These are phyloP conservation scores for Solioccasus polychromus DNA, from an alignment of 768 basidiomycete genomes.

Conservation along the genomic window DNA sequence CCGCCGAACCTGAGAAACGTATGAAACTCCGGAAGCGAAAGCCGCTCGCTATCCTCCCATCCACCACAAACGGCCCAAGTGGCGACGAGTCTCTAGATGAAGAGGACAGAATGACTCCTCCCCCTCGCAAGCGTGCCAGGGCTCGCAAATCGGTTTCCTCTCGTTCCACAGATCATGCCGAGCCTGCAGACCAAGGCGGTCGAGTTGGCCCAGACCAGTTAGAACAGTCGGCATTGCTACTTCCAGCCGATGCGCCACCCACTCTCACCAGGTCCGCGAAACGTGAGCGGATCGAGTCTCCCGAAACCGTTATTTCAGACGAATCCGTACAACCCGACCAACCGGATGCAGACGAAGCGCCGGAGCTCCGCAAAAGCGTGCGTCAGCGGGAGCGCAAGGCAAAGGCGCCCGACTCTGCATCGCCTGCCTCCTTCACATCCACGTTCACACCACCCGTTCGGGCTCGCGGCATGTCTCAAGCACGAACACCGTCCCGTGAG, in stretches of 20 bases:
- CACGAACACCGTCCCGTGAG: conserved; percentile 22
- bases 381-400: conserved; percentile 29
- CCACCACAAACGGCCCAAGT: conserved; percentile 32
- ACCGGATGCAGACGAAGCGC: conserved; percentile 20
- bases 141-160: conserved; percentile 23
- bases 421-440: conserved; percentile 29
- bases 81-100: conserved; percentile 33
- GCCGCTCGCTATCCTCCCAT: conserved; percentile 16
- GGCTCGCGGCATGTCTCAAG: conserved; percentile 19
- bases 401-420: conserved; percentile 15
- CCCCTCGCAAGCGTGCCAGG: conserved; percentile 30
- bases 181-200: conserved; percentile 3
- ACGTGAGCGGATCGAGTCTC: conserved; percentile 21
- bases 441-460: conserved; percentile 29
- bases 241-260: conserved; percentile 15
- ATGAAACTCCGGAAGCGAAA: conserved; percentile 36
- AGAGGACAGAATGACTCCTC: conserved; percentile 27
- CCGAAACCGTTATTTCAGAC: conserved; percentile 11
- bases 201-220: background rate
- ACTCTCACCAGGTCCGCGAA: conserved; percentile 16
- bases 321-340: conserved; percentile 10
- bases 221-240: conserved; percentile 10
- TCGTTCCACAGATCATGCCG: conserved; percentile 7
- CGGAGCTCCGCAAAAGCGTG: conserved; percentile 28
- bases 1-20: conserved; percentile 28